Evolutionary conservation across 805 yeast genomes (phyloP).

Genomic region (Pichia insulana): DNA sequence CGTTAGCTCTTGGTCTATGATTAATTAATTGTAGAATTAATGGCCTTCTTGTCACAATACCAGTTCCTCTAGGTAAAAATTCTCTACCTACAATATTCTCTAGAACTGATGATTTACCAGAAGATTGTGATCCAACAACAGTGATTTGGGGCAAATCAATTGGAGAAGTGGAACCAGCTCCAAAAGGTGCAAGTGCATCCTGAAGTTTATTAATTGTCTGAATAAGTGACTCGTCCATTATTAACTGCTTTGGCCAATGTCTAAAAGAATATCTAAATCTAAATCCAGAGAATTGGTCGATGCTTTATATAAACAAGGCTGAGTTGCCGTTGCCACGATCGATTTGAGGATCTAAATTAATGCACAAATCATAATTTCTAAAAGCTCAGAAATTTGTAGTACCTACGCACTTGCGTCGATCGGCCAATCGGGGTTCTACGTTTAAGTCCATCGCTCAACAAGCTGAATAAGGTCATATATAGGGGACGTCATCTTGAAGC

Average conservation of each 20-base stretch:
- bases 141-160: constrained; percentile 90
- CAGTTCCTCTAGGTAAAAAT: constrained; percentile 86
- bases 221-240: constrained; percentile 71
- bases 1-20: constrained; percentile 34
- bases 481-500: too few relatives aligned
- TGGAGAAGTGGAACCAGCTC: constrained; percentile 83
- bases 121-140: constrained; percentile 89
- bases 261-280: too few relatives aligned
- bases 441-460: too few relatives aligned
- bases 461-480: too few relatives aligned
- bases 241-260: not conserved
- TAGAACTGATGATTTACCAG: constrained; percentile 82
- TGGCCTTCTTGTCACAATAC: constrained; percentile 88
- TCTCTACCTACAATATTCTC: constrained; percentile 90
- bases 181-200: constrained; percentile 95
- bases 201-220: constrained; percentile 83
- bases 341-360: too few relatives aligned
- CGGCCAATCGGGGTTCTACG: too few relatives aligned
- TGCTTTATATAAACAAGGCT: too few relatives aligned
- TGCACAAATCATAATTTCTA: too few relatives aligned
- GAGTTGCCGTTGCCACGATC: too few relatives aligned
- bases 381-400: too few relatives aligned
- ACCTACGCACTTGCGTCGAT: too few relatives aligned
- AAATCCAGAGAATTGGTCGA: too few relatives aligned
- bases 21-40: constrained; percentile 74